phyloP scores from a whole-genome alignment of 441 rosid species.

The Arabidopsis lyrata region DNA sequence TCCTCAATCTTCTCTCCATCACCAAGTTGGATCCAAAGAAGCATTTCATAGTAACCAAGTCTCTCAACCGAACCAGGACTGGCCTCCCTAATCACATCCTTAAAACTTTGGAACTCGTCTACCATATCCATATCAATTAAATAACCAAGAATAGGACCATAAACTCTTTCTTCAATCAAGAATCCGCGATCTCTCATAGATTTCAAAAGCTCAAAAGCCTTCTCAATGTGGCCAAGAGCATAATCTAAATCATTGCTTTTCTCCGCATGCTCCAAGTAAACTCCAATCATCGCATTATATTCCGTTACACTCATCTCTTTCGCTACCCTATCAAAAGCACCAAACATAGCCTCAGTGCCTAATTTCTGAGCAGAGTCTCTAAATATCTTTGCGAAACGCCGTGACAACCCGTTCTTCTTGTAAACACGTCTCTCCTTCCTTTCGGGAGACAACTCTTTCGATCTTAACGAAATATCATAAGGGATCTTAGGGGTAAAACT shows the following conservation, averaged over 20 bases:
- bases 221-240: constrained; percentile 52
- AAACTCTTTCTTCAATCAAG: constrained; percentile 61
- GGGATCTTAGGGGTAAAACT: constrained; percentile 45
- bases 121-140: constrained; percentile 70
- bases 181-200: constrained; percentile 74
- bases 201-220: constrained; percentile 52
- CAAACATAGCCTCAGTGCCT: constrained; percentile 59
- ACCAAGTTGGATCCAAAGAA: constrained; percentile 58
- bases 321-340: constrained; percentile 63
- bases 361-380: constrained; percentile 51
- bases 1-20: constrained; percentile 65
- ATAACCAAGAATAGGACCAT: constrained; percentile 67
- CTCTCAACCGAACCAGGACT: constrained; percentile 51
- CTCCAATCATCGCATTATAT: constrained; percentile 58
- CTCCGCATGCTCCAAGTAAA: constrained; percentile 62
- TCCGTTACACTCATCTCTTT: constrained; percentile 69
- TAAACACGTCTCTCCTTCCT: constrained; percentile 67
- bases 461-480: constrained; percentile 33
- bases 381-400: constrained; percentile 50
- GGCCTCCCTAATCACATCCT: constrained; percentile 52
- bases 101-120: constrained; percentile 61
- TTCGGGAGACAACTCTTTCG: constrained; percentile 60
- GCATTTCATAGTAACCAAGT: constrained; percentile 89
- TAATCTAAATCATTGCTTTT: constrained; percentile 54
- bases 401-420: constrained; percentile 47